A percentile compares a stretch with the other conserved stretches of the same genome.
phyloP scores from a whole-genome alignment of 495 filamentous ascomycete species.

The Penicillium cosmopolitanum region DNA sequence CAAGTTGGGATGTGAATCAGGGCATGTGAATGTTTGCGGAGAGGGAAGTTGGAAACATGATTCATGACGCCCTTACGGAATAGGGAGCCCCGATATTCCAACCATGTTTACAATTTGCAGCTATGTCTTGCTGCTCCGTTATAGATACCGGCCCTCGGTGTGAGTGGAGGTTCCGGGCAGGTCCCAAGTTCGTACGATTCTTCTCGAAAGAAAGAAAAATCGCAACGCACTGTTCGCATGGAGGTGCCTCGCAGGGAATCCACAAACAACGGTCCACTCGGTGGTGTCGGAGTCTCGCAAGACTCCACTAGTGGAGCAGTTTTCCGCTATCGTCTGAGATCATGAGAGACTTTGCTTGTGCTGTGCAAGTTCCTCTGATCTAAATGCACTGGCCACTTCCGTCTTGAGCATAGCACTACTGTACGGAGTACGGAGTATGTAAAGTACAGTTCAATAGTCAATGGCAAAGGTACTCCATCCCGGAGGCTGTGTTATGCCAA shows the following conservation, averaged over 20 bases:
- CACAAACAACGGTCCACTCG: conserved; percentile 10
- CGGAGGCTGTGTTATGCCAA: not conserved
- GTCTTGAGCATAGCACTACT: too few relatives aligned
- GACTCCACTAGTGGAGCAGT: conserved; percentile 24
- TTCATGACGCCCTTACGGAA: not conserved
- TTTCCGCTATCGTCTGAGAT: conserved; percentile 5
- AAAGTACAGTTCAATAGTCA: too few relatives aligned
- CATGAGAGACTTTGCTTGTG: conserved; percentile 10
- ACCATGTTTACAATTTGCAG: not conserved
- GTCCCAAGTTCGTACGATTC: conserved; percentile 13
- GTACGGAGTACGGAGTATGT: too few relatives aligned
- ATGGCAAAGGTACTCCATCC: too few relatives aligned
- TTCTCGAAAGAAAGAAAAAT: conserved; percentile 19
- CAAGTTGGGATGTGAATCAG: conserved; percentile 7
- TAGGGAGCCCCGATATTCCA: too few relatives aligned
- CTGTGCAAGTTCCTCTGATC: conserved; percentile 13
- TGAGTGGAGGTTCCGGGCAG: conserved; percentile 7
- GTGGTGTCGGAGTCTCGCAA: conserved; percentile 16
- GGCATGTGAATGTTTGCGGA: not conserved
- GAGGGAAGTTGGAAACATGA: not conserved
- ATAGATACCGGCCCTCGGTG: conserved; percentile 9
- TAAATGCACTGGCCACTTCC: conserved; percentile 18
- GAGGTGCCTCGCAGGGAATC: conserved; percentile 5
- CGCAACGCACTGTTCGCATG: conserved; percentile 28
- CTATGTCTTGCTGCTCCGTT: not conserved